Conservation (phyloP, 495 filamentous ascomycete genomes). For the Ramalina peruviana region DNA sequence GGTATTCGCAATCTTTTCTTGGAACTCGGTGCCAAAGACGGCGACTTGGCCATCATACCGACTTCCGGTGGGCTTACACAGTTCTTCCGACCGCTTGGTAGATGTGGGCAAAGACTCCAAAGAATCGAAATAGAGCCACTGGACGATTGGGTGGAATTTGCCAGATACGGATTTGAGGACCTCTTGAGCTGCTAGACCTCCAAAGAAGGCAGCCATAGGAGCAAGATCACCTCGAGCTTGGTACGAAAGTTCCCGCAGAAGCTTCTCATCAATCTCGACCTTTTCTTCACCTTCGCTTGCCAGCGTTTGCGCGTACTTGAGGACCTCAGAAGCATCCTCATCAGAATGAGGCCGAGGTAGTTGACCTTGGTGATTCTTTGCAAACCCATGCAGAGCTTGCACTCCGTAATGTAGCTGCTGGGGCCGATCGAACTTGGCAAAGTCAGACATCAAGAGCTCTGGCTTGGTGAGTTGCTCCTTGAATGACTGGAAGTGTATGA, state of each 20-base stretch:
- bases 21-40: slow-evolving; percentile 86
- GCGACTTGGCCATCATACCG: slow-evolving; percentile 97
- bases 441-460: slow-evolving; percentile 83
- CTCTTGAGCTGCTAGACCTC: slow-evolving; percentile 89
- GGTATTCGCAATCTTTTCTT: slow-evolving; percentile 79
- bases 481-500: slow-evolving; percentile 75
- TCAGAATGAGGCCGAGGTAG: slow-evolving; percentile 72
- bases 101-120: slow-evolving; percentile 80
- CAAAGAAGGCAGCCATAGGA: slow-evolving; percentile 90
- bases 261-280: slow-evolving; percentile 78
- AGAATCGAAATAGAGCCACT: slow-evolving; percentile 96
- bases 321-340: slow-evolving; percentile 63
- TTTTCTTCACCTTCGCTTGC: slow-evolving; percentile 51
- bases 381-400: slow-evolving; percentile 81
- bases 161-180: slow-evolving; percentile 94
- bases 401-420: slow-evolving; percentile 84
- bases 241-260: slow-evolving; percentile 86
- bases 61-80: slow-evolving; percentile 65
- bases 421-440: slow-evolving; percentile 92
- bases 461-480: slow-evolving; percentile 66
- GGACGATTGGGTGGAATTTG: slow-evolving; percentile 86
- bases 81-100: slow-evolving; percentile 62
- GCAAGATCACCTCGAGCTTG: slow-evolving; percentile 88
- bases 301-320: slow-evolving; percentile 56
- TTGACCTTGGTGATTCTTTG: slow-evolving; percentile 48